These are phyloP conservation scores for Hypoxylon sp. DNA, from an alignment of 2,329 filamentous ascomycete genomes.

Conservation along the genomic window DNA sequence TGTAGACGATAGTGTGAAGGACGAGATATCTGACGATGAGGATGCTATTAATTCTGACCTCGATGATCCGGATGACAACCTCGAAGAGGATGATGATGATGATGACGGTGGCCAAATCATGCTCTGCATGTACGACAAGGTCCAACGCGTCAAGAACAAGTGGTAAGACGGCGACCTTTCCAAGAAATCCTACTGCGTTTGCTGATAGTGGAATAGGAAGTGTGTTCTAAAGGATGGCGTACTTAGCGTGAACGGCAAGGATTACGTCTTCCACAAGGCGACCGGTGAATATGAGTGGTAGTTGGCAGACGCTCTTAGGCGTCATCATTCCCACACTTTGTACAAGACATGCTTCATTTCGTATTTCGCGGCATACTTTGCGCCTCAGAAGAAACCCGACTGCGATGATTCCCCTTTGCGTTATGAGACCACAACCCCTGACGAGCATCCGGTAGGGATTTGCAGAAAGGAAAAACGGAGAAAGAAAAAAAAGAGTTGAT, in stretches of 20 bases:
- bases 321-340: slow-evolving; percentile 2
- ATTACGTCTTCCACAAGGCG: slow-evolving; percentile 98
- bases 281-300: slow-evolving; percentile 99
- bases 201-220: slow-evolving; percentile 72
- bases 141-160: slow-evolving; percentile 99
- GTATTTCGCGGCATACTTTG: slow-evolving; percentile 9
- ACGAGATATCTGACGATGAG: slow-evolving; percentile 75
- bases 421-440: background rate
- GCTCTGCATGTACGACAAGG: slow-evolving; percentile 99
- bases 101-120: slow-evolving; percentile 92
- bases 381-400: background rate
- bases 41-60: slow-evolving; percentile 99
- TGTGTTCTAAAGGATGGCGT: slow-evolving; percentile 98
- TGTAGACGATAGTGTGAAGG: slow-evolving; percentile 65
- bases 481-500: slow-evolving; percentile 1
- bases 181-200: background rate
- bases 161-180: slow-evolving; percentile 66
- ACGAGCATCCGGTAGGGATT: background rate
- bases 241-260: slow-evolving; percentile 90
- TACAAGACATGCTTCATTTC: slow-evolving; percentile 22
- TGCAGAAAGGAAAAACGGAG: background rate
- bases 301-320: slow-evolving; percentile 31
- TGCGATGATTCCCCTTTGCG: slow-evolving; percentile 8
- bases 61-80: slow-evolving; percentile 90
- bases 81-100: slow-evolving; percentile 86